Base-by-base conservation (phyloP, 208 protist species). In the Trypanosoma mega region DNA sequence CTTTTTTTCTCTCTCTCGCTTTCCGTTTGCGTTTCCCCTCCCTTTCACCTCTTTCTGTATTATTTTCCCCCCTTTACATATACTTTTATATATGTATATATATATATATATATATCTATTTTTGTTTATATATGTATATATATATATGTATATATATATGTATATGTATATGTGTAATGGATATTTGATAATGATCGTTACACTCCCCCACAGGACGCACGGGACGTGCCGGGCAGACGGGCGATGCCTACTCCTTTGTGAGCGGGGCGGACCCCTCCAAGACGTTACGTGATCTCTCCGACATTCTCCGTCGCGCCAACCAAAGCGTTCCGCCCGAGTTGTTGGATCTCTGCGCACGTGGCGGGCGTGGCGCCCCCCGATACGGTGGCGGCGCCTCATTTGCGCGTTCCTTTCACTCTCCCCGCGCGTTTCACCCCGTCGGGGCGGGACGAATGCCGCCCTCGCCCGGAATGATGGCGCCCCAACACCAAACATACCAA, bases 241-340 rank as follows among this genome's bases (percentile, higher is more conserved):
- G 90, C 37, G 87, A 94, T 66, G 84, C 90, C 9, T 92, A 93
- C 71, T 87, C 87, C 26, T 91, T 96, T 56, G 78, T 96, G 1
- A 85, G 80, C 71, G 58, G 58, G 14, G 65, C 56, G 3, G 85
- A 91, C 47, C 73, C 78, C 24, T 68, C 68, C 47, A 95, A 95
- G 75, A 90, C 82, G 12, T 70, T 95, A 29, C 74, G 75, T 18
- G 86, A 90, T 30, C 64, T 95, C 11, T 76, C 81, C 12, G 83
- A 88, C n/a, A 63, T 95, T 29, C 56, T 95, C 4, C 60, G 63
- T 0, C 77, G 80, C 31, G 78, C 82, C 18, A 85, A 87, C 21
- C 83, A 93, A 59, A 55, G 63, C 37, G 74, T 95, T 30, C 76
- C 81, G 18, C 71, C 70, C 18, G 83, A 88, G 70, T 68, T 95